A percentile compares a stretch with the other conserved stretches of the same genome.
These are phyloP conservation scores for Sesbania bispinosa DNA, from an alignment of 306 rosid species.

Conservation along the genomic window DNA sequence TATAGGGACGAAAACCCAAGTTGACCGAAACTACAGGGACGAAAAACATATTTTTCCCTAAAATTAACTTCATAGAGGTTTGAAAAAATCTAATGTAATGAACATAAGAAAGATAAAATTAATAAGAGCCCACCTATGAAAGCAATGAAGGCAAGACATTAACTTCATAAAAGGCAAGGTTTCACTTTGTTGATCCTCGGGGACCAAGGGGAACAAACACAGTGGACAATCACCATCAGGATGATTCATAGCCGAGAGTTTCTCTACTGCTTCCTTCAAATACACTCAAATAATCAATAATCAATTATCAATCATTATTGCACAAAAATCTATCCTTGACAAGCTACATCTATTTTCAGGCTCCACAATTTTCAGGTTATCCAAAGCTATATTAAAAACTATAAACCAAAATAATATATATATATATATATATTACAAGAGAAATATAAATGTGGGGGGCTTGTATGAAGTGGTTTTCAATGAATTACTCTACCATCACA, in stretches of 20 bases:
- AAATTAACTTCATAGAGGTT: conserved; percentile 4
- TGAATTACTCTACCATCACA: background rate
- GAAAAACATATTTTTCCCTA: no score
- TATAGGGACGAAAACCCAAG: no score
- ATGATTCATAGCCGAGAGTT: conserved; percentile 78
- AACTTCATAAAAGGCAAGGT: conserved; percentile 73
- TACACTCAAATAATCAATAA: conserved; percentile 18
- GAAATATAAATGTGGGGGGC: background rate
- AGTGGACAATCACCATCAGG: conserved; percentile 90
- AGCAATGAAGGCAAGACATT: conserved; percentile 93
- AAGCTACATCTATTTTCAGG: background rate
- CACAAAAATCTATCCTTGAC: background rate
- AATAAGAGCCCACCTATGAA: conserved; percentile 52
- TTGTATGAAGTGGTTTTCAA: background rate
- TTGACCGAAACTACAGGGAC: no score
- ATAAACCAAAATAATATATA: background rate
- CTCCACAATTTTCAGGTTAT: background rate
- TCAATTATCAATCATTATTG: conserved; percentile 14
- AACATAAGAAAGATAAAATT: background rate
- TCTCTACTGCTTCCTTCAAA: conserved; percentile 79
- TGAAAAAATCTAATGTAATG: background rate
- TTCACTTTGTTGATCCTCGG: conserved; percentile 43
- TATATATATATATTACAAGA: background rate
- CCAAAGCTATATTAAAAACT: conserved; percentile 1
- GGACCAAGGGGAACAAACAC: conserved; percentile 68